Conservation (phyloP, 352 stramenopile genomes). For the Phytophthora litchii region DNA sequence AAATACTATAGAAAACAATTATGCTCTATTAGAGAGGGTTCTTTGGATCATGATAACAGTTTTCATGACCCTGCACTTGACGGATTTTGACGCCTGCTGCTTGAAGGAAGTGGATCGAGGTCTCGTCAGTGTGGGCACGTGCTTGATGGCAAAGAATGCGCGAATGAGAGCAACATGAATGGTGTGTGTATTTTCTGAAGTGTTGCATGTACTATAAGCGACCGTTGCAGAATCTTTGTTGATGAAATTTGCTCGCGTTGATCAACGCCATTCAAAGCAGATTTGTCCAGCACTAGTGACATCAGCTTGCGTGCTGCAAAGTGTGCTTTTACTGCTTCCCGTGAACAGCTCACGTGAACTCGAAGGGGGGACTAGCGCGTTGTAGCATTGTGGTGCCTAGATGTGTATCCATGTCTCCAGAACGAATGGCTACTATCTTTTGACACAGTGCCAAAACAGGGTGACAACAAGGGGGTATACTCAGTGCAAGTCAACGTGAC, state of each 20-base stretch:
- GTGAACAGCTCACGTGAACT: too few species aligned
- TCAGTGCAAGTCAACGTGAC: neutral
- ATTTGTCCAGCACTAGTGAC: neutral
- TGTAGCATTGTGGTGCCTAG: constrained; percentile 17
- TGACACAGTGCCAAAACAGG: constrained; percentile 5
- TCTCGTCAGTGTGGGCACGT: constrained; percentile 14
- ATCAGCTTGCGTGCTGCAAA: too few species aligned
- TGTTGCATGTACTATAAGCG: neutral
- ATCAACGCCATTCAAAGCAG: neutral
- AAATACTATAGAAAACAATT: too few species aligned
- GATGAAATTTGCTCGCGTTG: constrained; percentile 8
- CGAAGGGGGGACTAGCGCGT: constrained; percentile 4
- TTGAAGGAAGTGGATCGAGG: constrained; percentile 27
- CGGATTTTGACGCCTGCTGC: constrained; percentile 10
- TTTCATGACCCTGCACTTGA: neutral
- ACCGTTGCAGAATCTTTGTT: constrained; percentile 1
- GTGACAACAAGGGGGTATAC: neutral
- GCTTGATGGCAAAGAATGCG: constrained; percentile 1
- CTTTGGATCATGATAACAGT: neutral
- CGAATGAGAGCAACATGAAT: neutral
- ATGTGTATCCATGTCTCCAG: constrained; percentile 12
- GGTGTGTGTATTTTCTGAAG: constrained; percentile 4
- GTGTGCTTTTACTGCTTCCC: too few species aligned
- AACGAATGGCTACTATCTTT: constrained; percentile 23
- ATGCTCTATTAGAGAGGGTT: constrained; percentile 2